Base-by-base conservation (phyloP, 2,329 filamentous ascomycete species). In the Calonectria multiphialidica region DNA sequence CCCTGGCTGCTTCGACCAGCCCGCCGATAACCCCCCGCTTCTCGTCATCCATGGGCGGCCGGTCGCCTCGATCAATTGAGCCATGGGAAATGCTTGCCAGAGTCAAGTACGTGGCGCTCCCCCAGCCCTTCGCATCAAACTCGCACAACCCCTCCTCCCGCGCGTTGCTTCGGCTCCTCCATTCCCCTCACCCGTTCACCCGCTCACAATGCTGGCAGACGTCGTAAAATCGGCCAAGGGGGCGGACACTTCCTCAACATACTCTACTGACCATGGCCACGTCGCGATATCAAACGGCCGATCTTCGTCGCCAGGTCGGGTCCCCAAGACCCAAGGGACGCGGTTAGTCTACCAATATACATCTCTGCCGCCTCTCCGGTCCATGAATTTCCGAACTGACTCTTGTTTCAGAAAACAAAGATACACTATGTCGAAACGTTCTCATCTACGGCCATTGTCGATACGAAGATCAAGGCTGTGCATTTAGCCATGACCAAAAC, bases 361-460 rank as follows among this genome's bases (percentile, higher is more conserved):
- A 70, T 66, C 57, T n/a, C 23, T 50, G 50, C 65, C 13, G 37
- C 49, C 66, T 57, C 55, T 53, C n/a, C 53, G 64, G 65, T 23
- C 33, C 37, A 70, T 57, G 66, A 33, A 50, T 50, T 63, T 57
- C 33, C 53, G 35, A 59, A 59, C 73, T 78, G 67, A 75, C 71
- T 67, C 59, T 53, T 44, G 70, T 64, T 47, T 8, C 33, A 93
- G 93, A 94, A 85, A 94, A 94, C 83, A 97, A 96, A 85, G 95
- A 97, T 82, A 98, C 95, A 8, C 90, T 96, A 70, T 98, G 95
- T 86, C 93, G 95, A 81, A 98, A 98, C 85, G 93, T 98, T 73
- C 90, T 95, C 74, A 98, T 98, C 79, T 98, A 98, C 83, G 95
- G 95, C 68, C 94, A 96, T 84, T 98, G 95, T 84, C 93, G 95